Percentiles rank a stretch among this genome's conserved stretches.
phyloP scores from a whole-genome alignment of 2,329 filamentous ascomycete genomes.

The Alternaria tenuissima region DNA sequence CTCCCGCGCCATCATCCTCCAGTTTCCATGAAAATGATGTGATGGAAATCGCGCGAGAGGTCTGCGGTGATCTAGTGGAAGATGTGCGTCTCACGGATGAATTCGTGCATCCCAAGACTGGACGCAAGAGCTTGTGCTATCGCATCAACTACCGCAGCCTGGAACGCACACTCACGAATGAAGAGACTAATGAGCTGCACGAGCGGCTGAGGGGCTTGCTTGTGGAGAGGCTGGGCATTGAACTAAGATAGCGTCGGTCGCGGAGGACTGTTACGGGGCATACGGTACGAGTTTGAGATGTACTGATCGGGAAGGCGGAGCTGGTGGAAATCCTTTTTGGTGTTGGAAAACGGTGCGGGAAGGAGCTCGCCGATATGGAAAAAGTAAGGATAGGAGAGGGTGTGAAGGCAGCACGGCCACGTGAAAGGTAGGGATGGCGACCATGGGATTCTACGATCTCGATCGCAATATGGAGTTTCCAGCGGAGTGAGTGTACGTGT shows the following conservation, averaged over 20 bases:
- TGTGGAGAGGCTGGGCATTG: constrained; percentile 76
- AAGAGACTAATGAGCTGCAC: constrained; percentile 81
- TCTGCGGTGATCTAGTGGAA: constrained; percentile 85
- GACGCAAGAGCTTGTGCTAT: constrained; percentile 86
- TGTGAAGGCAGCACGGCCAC: background rate
- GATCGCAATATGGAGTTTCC: background rate
- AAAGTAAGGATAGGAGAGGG: background rate
- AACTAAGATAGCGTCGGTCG: constrained; percentile 66
- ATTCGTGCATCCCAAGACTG: constrained; percentile 87
- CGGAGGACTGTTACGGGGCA: background rate
- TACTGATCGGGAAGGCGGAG: background rate
- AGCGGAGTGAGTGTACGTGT: background rate
- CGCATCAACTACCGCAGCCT: constrained; percentile 92
- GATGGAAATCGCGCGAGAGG: constrained; percentile 90
- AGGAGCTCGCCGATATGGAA: background rate
- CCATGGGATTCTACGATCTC: background rate
- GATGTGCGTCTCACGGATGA: constrained; percentile 85
- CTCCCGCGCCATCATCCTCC: constrained; percentile 17
- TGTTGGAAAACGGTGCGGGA: constrained; percentile 1
- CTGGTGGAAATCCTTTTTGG: background rate
- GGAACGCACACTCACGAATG: constrained; percentile 87
- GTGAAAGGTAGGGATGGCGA: background rate
- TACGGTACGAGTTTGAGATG: background rate
- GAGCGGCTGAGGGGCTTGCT: constrained; percentile 70
- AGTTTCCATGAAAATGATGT: constrained; percentile 92